Conservation (phyloP, 345 rosid species). For the Populus simonii region DNA sequence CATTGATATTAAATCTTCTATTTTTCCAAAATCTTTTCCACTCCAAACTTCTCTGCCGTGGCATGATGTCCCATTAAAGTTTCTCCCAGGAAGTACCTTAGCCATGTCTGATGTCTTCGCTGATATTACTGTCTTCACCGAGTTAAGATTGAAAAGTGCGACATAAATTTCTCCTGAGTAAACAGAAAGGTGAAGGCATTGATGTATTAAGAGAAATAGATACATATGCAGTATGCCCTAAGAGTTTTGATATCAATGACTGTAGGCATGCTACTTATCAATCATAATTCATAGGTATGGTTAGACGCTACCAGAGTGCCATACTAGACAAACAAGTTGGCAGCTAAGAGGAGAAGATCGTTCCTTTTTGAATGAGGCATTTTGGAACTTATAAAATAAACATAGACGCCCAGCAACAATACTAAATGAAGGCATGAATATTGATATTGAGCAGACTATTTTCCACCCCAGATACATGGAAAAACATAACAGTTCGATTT, state of each 20-base stretch:
- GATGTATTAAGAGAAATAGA: background rate
- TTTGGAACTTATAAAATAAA: background rate
- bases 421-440: background rate
- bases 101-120: slow-evolving; percentile 53
- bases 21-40: slow-evolving; percentile 30
- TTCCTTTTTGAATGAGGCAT: background rate
- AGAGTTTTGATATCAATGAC: background rate
- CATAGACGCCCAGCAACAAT: background rate
- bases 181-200: background rate
- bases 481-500: background rate
- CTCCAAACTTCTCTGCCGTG: slow-evolving; percentile 65
- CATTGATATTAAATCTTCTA: slow-evolving; percentile 31
- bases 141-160: slow-evolving; percentile 31
- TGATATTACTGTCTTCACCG: slow-evolving; percentile 37
- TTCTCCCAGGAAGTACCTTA: slow-evolving; percentile 40
- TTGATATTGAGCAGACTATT: no score
- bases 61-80: slow-evolving; percentile 41
- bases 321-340: background rate
- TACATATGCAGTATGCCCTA: background rate
- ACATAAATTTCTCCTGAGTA: slow-evolving; percentile 25
- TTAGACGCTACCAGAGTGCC: background rate
- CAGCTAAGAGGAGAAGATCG: background rate
- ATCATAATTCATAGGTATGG: background rate
- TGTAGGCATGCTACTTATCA: background rate
- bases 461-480: background rate